phyloP scores from a whole-genome alignment of 768 basidiomycete species.

The Tulasnella sp. region DNA sequence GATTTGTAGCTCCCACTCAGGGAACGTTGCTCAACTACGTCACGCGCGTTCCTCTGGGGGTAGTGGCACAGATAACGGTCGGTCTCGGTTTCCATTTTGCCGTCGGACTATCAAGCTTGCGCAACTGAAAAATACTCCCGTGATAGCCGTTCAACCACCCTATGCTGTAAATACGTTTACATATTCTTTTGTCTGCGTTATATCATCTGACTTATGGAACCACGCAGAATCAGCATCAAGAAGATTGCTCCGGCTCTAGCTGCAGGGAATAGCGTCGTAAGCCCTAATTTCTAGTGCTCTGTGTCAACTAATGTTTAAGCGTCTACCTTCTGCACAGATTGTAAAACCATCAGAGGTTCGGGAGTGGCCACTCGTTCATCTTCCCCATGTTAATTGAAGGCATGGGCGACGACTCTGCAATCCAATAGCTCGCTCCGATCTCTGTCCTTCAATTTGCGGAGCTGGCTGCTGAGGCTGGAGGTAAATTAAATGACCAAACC shows the following conservation, averaged over 20 bases:
- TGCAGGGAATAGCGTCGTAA: conserved; percentile 68
- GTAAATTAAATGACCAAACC: conserved; percentile 29
- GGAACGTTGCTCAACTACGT: conserved; percentile 73
- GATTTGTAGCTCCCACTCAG: conserved; percentile 63
- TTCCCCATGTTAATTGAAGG: background rate
- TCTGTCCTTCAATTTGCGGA: conserved; percentile 67
- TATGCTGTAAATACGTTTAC: conserved; percentile 31
- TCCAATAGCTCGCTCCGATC: conserved; percentile 57
- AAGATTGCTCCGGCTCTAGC: conserved; percentile 80
- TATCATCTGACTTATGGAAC: background rate
- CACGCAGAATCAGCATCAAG: conserved; percentile 55
- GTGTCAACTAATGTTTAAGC: background rate
- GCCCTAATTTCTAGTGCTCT: background rate
- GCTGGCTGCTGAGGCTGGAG: conserved; percentile 51
- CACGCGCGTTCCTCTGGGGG: conserved; percentile 67
- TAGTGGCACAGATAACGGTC: conserved; percentile 83
- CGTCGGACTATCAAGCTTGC: background rate
- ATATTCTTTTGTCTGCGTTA: background rate
- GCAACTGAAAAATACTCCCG: background rate
- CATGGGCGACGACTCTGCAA: background rate
- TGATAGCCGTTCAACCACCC: conserved; percentile 79
- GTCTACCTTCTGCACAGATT: background rate
- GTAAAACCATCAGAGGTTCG: conserved; percentile 67
- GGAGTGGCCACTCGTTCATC: conserved; percentile 15
- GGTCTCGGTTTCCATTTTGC: conserved; percentile 17